phyloP scores from a whole-genome alignment of 2,329 filamentous ascomycete genomes.

The Aspergillus melleus region DNA sequence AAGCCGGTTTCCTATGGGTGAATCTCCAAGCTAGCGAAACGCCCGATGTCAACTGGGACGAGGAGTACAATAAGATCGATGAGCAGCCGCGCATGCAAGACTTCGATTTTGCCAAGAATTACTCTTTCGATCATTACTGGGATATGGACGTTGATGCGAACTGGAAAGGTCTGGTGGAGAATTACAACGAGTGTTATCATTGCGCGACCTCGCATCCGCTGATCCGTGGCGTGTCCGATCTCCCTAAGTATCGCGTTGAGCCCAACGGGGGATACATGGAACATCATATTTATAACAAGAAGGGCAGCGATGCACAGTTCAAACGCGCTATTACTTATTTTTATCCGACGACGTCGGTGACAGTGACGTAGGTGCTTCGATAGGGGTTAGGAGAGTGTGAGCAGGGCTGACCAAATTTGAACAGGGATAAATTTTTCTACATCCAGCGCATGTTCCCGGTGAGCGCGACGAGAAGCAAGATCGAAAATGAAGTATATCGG shows the following conservation, averaged over 20 bases:
- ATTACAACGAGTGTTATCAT: constrained; percentile 66
- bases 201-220: constrained; percentile 60
- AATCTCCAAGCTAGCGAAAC: constrained; percentile 49
- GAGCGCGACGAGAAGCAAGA: constrained; percentile 45
- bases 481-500: constrained; percentile 63
- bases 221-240: constrained; percentile 54
- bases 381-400: neutral
- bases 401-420: constrained; percentile 21
- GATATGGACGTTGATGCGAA: constrained; percentile 59
- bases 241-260: constrained; percentile 54
- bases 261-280: constrained; percentile 50
- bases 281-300: constrained; percentile 37
- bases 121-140: constrained; percentile 59
- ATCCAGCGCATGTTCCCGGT: constrained; percentile 46
- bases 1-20: constrained; percentile 58
- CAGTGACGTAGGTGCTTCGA: constrained; percentile 23
- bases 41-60: constrained; percentile 47
- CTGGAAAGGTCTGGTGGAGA: constrained; percentile 63
- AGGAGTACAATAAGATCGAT: constrained; percentile 54
- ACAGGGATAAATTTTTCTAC: constrained; percentile 52
- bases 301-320: no score
- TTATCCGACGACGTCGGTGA: constrained; percentile 27
- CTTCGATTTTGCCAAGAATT: constrained; percentile 51
- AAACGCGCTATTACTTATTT: constrained; percentile 22
- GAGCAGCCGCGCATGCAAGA: constrained; percentile 47